Conservation (phyloP, 305 asterid genomes). For the Andrographis paniculata region DNA sequence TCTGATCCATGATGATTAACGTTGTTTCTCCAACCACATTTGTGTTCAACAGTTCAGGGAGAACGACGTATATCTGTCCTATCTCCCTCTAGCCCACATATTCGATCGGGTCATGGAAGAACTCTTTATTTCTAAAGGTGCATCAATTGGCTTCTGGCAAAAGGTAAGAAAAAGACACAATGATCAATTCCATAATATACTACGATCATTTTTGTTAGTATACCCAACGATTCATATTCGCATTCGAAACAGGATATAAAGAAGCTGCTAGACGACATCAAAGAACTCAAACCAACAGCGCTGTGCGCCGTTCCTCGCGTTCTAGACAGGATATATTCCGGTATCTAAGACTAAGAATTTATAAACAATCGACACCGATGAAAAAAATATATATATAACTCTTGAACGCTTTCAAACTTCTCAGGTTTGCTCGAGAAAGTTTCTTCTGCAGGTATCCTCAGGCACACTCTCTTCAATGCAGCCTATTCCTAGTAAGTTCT, state of each 20-base stretch:
- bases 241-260: conserved; percentile 77
- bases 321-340: conserved; percentile 71
- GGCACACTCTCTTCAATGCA: conserved; percentile 45
- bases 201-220: background rate
- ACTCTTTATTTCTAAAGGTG: conserved; percentile 60
- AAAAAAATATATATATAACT: no score
- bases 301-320: conserved; percentile 80
- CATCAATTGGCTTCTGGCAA: conserved; percentile 83
- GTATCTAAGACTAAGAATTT: conserved; percentile 19
- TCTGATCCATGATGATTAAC: no score
- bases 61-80: conserved; percentile 60
- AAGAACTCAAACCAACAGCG: conserved; percentile 65
- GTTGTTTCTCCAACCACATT: conserved; percentile 7
- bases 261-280: conserved; percentile 59
- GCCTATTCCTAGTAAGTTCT: conserved; percentile 68
- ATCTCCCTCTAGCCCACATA: conserved; percentile 84
- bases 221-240: background rate
- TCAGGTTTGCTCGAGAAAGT: conserved; percentile 66
- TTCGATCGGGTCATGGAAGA: conserved; percentile 84
- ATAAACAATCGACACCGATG: background rate
- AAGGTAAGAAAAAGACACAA: conserved; percentile 30
- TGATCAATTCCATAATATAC: background rate
- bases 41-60: conserved; percentile 44
- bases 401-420: conserved; percentile 5
- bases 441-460: conserved; percentile 52